Evolutionary conservation across 2,329 filamentous ascomycete genomes (phyloP).

Genomic region (Teratosphaeria nubilosa): DNA sequence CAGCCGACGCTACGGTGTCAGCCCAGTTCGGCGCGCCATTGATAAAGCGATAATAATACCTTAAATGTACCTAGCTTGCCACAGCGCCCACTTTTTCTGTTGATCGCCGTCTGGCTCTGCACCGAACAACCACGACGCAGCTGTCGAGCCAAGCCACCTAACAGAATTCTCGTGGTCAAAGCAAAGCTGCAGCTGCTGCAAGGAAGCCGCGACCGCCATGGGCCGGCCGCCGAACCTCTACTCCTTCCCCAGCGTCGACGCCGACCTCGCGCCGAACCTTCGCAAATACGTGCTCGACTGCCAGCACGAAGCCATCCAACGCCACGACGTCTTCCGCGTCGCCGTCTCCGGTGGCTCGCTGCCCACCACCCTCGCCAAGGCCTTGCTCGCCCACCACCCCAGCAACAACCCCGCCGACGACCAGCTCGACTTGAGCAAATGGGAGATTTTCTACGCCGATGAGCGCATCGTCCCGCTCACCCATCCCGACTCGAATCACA

Average conservation of each 20-base stretch:
- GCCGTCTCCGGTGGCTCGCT: conserved; percentile 90
- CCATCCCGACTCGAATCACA: conserved; percentile 90
- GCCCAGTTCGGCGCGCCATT: not conserved
- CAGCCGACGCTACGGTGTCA: not conserved
- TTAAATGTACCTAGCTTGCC: too few species aligned
- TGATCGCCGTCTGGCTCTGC: not conserved
- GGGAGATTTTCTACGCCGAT: conserved; percentile 98
- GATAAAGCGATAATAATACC: not conserved
- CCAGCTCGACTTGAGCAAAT: conserved; percentile 66
- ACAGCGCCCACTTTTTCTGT: not conserved
- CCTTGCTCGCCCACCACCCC: conserved; percentile 48
- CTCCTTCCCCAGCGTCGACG: conserved; percentile 63
- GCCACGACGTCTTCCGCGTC: conserved; percentile 80
- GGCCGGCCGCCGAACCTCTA: conserved; percentile 53
- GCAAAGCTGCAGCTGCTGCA: not conserved
- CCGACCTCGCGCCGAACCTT: conserved; percentile 64
- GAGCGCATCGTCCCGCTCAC: conserved; percentile 89
- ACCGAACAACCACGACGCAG: not conserved
- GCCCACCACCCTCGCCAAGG: conserved; percentile 75
- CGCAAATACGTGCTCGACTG: conserved; percentile 72
- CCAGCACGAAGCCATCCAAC: conserved; percentile 68
- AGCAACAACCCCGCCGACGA: conserved; percentile 45
- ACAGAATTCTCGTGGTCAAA: too few species aligned
- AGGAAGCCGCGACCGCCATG: conserved; percentile 12
- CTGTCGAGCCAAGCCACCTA: not conserved